Percentiles rank a stretch among this genome's conserved stretches.
phyloP scores from a whole-genome alignment of 345 rosid genomes.

The Hibiscus mutabilis region DNA sequence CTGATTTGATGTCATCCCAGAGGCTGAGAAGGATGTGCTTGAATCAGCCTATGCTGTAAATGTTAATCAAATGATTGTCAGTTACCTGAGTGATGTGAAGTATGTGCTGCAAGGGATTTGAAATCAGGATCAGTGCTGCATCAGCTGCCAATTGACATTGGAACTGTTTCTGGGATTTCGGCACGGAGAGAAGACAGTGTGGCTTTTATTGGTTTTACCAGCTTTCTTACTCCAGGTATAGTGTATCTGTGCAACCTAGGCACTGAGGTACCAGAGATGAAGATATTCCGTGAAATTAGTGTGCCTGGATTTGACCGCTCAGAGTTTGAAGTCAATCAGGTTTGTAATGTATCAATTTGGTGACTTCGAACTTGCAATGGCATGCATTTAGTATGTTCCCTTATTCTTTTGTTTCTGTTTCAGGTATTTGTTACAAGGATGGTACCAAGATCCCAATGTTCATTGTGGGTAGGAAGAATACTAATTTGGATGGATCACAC shows the following conservation, averaged over 20 bases:
- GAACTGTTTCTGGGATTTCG: constrained; percentile 53
- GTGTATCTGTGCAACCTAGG: constrained; percentile 66
- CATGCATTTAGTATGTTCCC: not conserved
- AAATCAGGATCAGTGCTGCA: constrained; percentile 66
- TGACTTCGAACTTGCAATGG: not conserved
- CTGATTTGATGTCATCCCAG: constrained; percentile 37
- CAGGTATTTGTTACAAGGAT: constrained; percentile 76
- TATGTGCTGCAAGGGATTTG: constrained; percentile 71
- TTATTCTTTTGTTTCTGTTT: constrained; percentile 8
- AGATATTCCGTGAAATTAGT: constrained; percentile 62
- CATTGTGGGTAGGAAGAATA: constrained; percentile 55
- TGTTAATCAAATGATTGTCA: constrained; percentile 54
- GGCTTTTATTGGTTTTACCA: constrained; percentile 63
- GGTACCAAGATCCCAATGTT: constrained; percentile 74
- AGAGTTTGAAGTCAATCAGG: constrained; percentile 74
- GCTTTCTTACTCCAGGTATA: constrained; percentile 81
- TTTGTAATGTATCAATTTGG: constrained; percentile 16
- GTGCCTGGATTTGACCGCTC: constrained; percentile 73
- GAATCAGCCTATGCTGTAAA: constrained; percentile 60
- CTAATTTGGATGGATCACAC: constrained; percentile 68
- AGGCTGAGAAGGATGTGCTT: constrained; percentile 75
- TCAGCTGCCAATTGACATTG: constrained; percentile 71
- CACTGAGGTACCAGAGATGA: constrained; percentile 47
- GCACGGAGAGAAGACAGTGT: constrained; percentile 55
- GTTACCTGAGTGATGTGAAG: constrained; percentile 89